These are phyloP conservation scores for Xerocomus spinulosus DNA, from an alignment of 768 basidiomycete genomes.

Conservation along the genomic window DNA sequence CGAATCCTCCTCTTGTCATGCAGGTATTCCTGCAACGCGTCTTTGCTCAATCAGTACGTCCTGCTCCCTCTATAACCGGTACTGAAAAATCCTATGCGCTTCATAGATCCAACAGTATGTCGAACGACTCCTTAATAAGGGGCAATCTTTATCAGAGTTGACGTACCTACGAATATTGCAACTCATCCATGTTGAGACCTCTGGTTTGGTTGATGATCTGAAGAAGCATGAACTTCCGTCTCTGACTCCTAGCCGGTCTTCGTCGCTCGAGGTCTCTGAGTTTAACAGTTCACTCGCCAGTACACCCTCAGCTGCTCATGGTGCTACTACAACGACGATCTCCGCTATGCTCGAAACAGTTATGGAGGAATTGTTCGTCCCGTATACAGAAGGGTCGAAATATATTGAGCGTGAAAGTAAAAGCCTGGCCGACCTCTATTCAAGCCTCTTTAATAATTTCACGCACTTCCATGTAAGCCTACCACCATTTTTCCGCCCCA, in stretches of 20 bases:
- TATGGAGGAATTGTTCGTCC: conserved; percentile 93
- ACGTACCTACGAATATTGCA: conserved; percentile 89
- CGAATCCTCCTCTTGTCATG: conserved; percentile 94
- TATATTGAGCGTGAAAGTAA: conserved; percentile 91
- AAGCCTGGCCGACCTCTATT: conserved; percentile 76
- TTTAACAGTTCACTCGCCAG: conserved; percentile 53
- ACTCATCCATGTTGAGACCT: conserved; percentile 76
- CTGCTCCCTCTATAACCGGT: not conserved
- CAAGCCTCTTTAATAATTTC: conserved; percentile 64
- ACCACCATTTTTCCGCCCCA: not conserved
- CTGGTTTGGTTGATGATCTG: conserved; percentile 81
- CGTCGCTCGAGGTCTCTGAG: conserved; percentile 57
- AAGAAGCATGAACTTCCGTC: conserved; percentile 85
- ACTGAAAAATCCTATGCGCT: conserved; percentile 3
- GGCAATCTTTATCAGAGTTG: conserved; percentile 73
- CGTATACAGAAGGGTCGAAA: conserved; percentile 85
- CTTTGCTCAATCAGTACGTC: conserved; percentile 89
- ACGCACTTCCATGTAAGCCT: conserved; percentile 79
- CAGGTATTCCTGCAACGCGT: conserved; percentile 96
- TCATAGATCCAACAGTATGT: conserved; percentile 92
- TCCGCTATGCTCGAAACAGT: conserved; percentile 89
- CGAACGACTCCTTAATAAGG: conserved; percentile 79
- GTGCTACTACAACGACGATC: conserved; percentile 46
- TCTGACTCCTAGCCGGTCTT: conserved; percentile 50
- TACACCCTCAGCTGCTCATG: conserved; percentile 36